Evolutionary conservation across 1,284 basidiomycete genomes (phyloP), one percentile per base, ranked within the genome.

Genomic region (Sutorius eximius): DNA sequence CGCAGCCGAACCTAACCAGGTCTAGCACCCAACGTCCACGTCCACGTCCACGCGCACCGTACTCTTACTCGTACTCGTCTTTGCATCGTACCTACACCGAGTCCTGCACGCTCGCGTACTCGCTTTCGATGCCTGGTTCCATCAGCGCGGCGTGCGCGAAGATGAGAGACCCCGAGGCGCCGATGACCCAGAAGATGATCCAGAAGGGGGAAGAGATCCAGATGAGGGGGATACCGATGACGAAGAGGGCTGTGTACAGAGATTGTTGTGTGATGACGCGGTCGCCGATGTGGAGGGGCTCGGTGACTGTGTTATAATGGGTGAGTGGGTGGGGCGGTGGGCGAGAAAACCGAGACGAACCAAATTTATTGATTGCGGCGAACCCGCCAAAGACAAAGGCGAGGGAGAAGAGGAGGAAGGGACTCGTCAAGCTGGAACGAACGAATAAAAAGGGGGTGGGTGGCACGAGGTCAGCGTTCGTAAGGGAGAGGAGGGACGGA

Each of bases 301-400:
- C 89, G n/a, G 89, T 79, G 13, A 82, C 88, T 89, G 62, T 51
- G 40, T 12, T 10, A 18, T 10, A 7, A 33, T 12, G 5, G n/a
- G 16, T 40, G 48, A 22, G 33, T 7, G 51, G 29, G 59, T 24
- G 42, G 27, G 55, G 29, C n/a, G 54, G 30, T 22, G 22, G 18
- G 9, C 44, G 49, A 13, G 53, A 29, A 33, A 58, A 5, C 6
- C 2, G 22, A 7, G n/a, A 65, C 90, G 67, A 60, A 95, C 93
- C 93, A 63, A 91, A 98, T 67, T 81, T 86, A 76, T 94, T 95
- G 77, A 98, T 96, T 43, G 84, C 83, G 33, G 85, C 74, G 75
- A 98, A 98, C 3, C 96, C 96, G 45, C 93, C 92, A 59, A 95
- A 86, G 63, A 99, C 86, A 80, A 98, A 95, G 36, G 77, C 82